Evolutionary conservation across 2,329 filamentous ascomycete species (phyloP).

Genomic region (Ambrosiella cleistominuta): DNA sequence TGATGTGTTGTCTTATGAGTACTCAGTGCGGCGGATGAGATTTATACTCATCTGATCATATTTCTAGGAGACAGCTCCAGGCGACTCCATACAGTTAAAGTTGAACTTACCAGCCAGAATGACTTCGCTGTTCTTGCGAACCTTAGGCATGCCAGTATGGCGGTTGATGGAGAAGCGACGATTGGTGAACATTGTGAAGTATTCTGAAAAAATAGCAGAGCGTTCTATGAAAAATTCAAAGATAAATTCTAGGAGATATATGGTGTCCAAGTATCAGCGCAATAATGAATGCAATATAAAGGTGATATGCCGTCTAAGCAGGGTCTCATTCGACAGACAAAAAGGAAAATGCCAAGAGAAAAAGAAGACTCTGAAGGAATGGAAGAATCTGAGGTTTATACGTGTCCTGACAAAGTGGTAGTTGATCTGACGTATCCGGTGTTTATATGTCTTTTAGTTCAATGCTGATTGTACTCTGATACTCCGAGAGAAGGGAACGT

Average conservation of each 20-base stretch:
- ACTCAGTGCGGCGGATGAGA: background rate
- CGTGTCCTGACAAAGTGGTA: background rate
- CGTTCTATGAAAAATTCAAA: background rate
- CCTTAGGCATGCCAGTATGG: constrained; percentile 42
- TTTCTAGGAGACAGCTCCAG: background rate
- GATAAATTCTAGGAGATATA: background rate
- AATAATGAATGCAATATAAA: background rate
- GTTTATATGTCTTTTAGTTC: background rate
- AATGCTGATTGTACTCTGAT: no score
- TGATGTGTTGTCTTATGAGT: background rate
- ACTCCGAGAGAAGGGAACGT: no score
- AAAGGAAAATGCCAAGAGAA: background rate
- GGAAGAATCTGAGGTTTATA: background rate
- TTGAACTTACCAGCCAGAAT: constrained; percentile 9
- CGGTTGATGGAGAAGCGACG: constrained; percentile 50
- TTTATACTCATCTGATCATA: background rate
- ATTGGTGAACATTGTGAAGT: constrained; percentile 29
- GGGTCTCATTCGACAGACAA: background rate
- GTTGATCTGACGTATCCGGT: background rate
- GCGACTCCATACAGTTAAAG: background rate
- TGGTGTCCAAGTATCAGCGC: background rate
- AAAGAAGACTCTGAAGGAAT: background rate
- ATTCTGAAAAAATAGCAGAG: background rate
- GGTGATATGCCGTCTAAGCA: background rate
- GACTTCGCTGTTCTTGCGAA: constrained; percentile 15